phyloP scores from a whole-genome alignment of 2,329 filamentous ascomycete species.

The Teratosphaeriaceae sp. region DNA sequence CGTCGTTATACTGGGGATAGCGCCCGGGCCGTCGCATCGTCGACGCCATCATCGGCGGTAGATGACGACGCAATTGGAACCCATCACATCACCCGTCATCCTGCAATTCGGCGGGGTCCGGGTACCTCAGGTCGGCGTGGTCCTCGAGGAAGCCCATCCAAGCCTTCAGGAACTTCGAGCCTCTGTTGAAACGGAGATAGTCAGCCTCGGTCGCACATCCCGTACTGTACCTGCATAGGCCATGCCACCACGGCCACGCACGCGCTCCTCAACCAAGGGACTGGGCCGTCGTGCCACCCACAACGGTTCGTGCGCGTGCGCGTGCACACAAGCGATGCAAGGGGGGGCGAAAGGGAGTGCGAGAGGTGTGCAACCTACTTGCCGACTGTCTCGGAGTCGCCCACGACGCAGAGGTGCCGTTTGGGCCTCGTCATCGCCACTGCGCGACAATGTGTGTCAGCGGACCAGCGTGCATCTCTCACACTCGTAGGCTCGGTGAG shows the following conservation, averaged over 20 bases:
- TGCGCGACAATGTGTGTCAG: conserved; percentile 31
- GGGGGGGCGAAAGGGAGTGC: neutral
- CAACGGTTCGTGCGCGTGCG: neutral
- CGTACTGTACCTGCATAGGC: conserved; percentile 3
- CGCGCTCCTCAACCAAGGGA: neutral
- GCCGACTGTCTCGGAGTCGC: conserved; percentile 88
- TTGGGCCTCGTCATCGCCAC: conserved; percentile 96
- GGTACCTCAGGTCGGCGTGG: conserved; percentile 82
- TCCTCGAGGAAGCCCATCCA: conserved; percentile 95
- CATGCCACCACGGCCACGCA: neutral
- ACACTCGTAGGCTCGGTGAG: too few species aligned
- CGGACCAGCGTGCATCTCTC: too few species aligned
- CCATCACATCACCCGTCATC: conserved; percentile 12
- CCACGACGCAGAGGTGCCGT: conserved; percentile 82
- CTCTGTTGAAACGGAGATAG: conserved; percentile 50
- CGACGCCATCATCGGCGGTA: too few species aligned
- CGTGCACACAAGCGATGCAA: neutral
- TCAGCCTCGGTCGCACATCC: conserved; percentile 10
- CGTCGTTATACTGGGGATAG: too few species aligned
- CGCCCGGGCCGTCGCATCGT: neutral
- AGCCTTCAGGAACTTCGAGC: conserved; percentile 73
- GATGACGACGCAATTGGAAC: too few species aligned
- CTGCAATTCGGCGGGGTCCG: conserved; percentile 52
- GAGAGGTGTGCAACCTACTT: conserved; percentile 54
- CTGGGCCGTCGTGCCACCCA: neutral